Conservation (phyloP, 139 green algal genomes). For the Chlamydomonas schloesseri region DNA sequence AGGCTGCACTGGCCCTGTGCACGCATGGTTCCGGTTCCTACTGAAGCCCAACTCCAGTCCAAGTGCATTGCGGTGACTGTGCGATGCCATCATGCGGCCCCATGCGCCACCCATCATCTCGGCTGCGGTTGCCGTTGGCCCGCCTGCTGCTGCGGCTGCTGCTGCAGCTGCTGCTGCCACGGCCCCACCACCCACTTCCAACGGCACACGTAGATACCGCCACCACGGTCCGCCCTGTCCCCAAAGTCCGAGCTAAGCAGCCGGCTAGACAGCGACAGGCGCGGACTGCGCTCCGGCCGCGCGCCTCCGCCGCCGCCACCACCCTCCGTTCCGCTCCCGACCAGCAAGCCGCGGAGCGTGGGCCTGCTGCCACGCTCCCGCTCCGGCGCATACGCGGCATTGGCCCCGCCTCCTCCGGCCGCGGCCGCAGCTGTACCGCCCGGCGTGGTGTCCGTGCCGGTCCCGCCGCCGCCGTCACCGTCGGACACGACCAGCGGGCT, state of each 20-base stretch:
- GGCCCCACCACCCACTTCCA: constrained; percentile 1
- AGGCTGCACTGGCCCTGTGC: no score
- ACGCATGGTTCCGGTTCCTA: no score
- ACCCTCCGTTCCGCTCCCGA: no score
- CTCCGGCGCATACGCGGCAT: background rate
- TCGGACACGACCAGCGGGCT: background rate
- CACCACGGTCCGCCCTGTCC: background rate
- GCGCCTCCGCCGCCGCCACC: background rate
- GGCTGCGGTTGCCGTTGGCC: no score
- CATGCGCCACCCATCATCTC: no score
- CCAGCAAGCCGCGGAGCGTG: background rate
- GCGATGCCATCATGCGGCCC: no score
- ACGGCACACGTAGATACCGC: background rate
- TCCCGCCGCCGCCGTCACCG: no score
- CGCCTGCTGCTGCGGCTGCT: background rate
- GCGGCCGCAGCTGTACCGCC: background rate
- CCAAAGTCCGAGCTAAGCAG: constrained; percentile 9
- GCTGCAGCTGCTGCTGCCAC: background rate
- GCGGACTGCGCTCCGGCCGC: background rate
- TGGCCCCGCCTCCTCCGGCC: background rate
- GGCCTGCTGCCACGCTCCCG: background rate
- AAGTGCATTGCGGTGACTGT: no score
- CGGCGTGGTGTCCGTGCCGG: no score
- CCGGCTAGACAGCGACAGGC: constrained; percentile 4
- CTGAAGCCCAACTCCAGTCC: no score